Evolutionary conservation across 2,329 filamentous ascomycete genomes (phyloP).

Genomic region (Emmonsiellopsis sp.): DNA sequence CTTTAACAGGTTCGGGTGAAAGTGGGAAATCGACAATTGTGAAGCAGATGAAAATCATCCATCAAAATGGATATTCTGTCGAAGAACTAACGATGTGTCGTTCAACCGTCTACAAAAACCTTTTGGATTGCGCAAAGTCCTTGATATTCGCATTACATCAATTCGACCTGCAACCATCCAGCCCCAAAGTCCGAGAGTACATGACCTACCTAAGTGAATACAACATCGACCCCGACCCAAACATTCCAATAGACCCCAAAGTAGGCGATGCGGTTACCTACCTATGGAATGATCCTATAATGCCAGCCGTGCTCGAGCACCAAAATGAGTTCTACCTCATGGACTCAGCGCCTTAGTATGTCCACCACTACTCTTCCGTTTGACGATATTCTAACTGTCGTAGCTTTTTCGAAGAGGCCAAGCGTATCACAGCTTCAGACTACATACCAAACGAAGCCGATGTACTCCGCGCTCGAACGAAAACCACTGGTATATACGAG

Average conservation of each 20-base stretch:
- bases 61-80: constrained; percentile 91
- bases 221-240: constrained; percentile 80
- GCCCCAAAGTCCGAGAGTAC: constrained; percentile 60
- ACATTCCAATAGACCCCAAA: constrained; percentile 69
- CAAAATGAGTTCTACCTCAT: constrained; percentile 98
- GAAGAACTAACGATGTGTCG: constrained; percentile 92
- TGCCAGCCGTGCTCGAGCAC: constrained; percentile 75
- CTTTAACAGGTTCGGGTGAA: constrained; percentile 73
- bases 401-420: constrained; percentile 93
- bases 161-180: constrained; percentile 73
- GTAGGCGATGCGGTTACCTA: constrained; percentile 76
- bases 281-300: constrained; percentile 82
- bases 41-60: constrained; percentile 99
- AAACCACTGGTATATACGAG: constrained; percentile 98
- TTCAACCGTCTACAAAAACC: constrained; percentile 94
- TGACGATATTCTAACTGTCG: not conserved
- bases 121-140: constrained; percentile 92
- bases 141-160: constrained; percentile 86
- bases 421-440: constrained; percentile 70
- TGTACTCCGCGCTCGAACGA: constrained; percentile 88
- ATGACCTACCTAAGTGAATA: constrained; percentile 78
- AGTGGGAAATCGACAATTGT: constrained; percentile 99
- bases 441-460: constrained; percentile 93
- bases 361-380: not conserved
- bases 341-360: constrained; percentile 98